Base-by-base conservation (phyloP, 2,329 filamentous ascomycete species). In the Acrodontium crateriforme region DNA sequence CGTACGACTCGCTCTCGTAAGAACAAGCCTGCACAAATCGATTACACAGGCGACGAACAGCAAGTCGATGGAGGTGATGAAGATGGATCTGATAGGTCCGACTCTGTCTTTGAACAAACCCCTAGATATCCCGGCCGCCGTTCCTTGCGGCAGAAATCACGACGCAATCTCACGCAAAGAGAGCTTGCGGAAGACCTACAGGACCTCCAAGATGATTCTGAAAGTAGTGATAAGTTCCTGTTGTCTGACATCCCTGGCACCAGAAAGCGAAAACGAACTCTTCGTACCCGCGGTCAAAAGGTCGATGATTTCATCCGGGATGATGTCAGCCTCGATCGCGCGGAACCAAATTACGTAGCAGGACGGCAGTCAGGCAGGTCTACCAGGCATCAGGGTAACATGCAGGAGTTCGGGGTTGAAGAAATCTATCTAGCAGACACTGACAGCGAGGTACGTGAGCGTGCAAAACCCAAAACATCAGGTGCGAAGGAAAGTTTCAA, bases 401-500 rank as follows among this genome's bases (percentile, higher is more conserved):
- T 66, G 62, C 49, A 60, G 30, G 74, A 78, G 36, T 59, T 64
- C 2, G 55, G 53, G 13, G 56, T 71, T 32, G 68, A 78, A 21
- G 70, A 78, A 41, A 62, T 64, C 30, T 65, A 55, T 32, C 54
- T 59, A 25, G 58, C 58, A 5, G 58, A 61, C 25, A 60, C 59
- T 9, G 50, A 48, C 17, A 44, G 51, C 28, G 29, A n/a, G 9
- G 40, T 50, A 9, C 50, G 40, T 27, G 42, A 44, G 10, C 37
- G 56, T 0, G 54, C 45, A 10, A 57, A 60, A 8, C 61, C 69
- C 1, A 73, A 74, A 52, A 56, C 71, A 22, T 56, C 69, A 9
- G 72, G 74, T 9, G 68, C 57, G 4, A 54, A 84, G 39, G 89
- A 95, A 49, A 52, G 69, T 5, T 95, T 92, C 48, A 63, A 72